Evolutionary conservation across 164 flowering plant genomes (phyloP).

Genomic region (Sedum album): DNA sequence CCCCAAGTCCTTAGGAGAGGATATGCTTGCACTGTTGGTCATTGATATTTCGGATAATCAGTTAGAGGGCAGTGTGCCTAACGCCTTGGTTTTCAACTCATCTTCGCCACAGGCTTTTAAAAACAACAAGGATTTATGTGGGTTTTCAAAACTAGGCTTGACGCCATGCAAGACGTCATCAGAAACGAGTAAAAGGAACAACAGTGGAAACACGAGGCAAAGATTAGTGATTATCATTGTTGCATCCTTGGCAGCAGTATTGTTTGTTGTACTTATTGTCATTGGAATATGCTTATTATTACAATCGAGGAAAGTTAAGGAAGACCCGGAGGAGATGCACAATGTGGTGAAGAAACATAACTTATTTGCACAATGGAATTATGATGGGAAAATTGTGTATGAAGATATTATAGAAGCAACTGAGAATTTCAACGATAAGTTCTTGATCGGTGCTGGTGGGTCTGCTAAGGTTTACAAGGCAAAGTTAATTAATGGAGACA

Average conservation of each 20-base stretch:
- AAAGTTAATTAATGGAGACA: background rate
- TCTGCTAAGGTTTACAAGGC: conserved; percentile 10
- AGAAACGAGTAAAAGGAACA: background rate
- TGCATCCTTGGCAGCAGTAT: background rate
- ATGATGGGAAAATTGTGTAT: conserved; percentile 13
- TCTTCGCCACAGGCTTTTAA: background rate
- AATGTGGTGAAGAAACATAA: background rate
- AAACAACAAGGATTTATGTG: conserved; percentile 3
- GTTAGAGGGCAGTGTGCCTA: conserved; percentile 3
- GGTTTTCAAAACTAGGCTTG: conserved; percentile 6
- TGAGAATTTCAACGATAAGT: conserved; percentile 7
- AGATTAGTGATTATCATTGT: background rate
- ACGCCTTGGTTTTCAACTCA: background rate
- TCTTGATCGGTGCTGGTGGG: conserved; percentile 11
- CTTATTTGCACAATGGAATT: conserved; percentile 11
- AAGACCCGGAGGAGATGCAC: background rate
- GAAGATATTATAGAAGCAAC: conserved; percentile 15
- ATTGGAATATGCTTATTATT: background rate
- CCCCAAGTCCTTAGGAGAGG: conserved; percentile 9
- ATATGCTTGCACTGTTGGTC: background rate
- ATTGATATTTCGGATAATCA: background rate
- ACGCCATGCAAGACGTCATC: conserved; percentile 4
- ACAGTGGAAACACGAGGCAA: background rate
- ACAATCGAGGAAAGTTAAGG: background rate
- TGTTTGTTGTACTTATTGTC: background rate